Base-by-base conservation (phyloP, 1,139 yeast species). In the Debaryomyces fabryi region DNA sequence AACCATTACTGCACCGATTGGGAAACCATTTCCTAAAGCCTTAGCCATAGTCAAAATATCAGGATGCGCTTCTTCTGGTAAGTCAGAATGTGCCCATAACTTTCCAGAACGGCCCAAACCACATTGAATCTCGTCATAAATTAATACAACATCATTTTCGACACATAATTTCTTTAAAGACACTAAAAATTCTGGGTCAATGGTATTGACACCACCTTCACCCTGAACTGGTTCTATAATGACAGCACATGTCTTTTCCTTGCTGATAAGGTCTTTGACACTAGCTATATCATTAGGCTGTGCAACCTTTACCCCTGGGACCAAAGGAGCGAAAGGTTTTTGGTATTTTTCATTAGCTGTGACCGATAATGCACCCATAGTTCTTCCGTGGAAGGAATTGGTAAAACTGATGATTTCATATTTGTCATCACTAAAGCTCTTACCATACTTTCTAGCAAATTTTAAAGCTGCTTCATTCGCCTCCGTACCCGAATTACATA, bases 381-480 rank as follows among this genome's bases (percentile, higher is more conserved):
- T 82, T 66, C 99, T 83, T 37, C 99, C 99, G 63, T 93, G 99
- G 78, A 93, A 93, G 0, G 96, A 86, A 56, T 88, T 84, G 56
- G 83, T 81, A 67, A 93, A 93, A n/a, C 96, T 83, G 45, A 93
- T 84, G 49, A 93, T 76, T 60, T 90, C 96, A 52, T 69, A 76
- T 64, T 92, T 92, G 39, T 76, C 78, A 12, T 74, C 77, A 49
- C 69, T 66, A 38, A 77, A 67, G 4, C 72, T 57, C 56, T 83
- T 84, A 49, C 96, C 97, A 60, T 82, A 79, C 65, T 90, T 92
- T 63, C 97, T 82, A 15, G 97, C 97, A 72, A 93, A 93, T 66
- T 93, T 93, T 59, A 93, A 71, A 0, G 99, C 99, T 1, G 98
- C 99, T 67, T 93, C 99, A 62, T 92, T 93, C 48, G 99, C 98